Evolutionary conservation across 164 flowering plant genomes (phyloP).

Genomic region (Chimonanthus salicifolius): DNA sequence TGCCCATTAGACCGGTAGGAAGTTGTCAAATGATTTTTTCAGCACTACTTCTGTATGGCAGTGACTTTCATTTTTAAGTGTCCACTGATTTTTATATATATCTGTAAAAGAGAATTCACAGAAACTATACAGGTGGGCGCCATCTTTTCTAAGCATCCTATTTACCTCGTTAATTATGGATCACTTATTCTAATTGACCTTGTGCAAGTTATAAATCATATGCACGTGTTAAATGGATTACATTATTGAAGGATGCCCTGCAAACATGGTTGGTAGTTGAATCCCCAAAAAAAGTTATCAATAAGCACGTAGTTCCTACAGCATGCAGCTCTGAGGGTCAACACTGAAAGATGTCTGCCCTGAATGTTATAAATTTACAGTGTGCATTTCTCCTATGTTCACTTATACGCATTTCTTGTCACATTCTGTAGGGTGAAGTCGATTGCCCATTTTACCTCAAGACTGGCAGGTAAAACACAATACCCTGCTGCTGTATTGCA

Average conservation of each 20-base stretch:
- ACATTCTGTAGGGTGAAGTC: conserved; percentile 63
- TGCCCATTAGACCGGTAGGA: conserved; percentile 84
- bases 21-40: background rate
- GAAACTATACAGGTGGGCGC: background rate
- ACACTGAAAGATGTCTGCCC: background rate
- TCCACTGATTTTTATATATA: no score
- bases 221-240: background rate
- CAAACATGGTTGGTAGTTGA: background rate
- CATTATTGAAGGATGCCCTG: background rate
- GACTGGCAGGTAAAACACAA: conserved; percentile 72
- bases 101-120: no score
- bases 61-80: background rate
- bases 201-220: no score
- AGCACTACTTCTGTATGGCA: background rate
- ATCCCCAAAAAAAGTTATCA: background rate
- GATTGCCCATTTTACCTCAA: conserved; percentile 96
- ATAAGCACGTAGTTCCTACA: background rate
- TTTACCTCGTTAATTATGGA: no score
- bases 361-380: background rate
- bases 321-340: background rate
- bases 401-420: background rate
- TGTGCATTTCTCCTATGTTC: background rate
- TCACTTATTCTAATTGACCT: background rate
- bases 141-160: background rate
- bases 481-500: background rate